Evolutionary conservation across 2,329 filamentous ascomycete genomes (phyloP), one percentile per base, ranked within the genome.

Genomic region (Xylariaceae sp.): DNA sequence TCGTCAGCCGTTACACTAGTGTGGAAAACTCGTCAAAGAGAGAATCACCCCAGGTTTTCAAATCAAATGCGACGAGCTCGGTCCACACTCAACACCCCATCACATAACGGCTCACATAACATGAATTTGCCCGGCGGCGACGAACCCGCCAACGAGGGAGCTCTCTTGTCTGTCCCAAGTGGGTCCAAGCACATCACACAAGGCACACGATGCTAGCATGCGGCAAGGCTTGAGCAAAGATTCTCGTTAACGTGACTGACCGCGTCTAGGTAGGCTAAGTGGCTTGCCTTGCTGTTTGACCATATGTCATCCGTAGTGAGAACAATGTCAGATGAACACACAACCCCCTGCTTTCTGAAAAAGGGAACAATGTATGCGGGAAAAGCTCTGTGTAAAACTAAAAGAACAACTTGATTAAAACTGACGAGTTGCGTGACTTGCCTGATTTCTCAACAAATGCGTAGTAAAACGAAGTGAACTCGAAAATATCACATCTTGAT

Each of bases 1-100:
- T 76, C 64, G 18, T 74, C 61, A 35, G 54, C 61, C 49, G 51
- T 53, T 53, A 48, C 23, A 30, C 11, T 55, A 63, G 62, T 59
- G 44, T 51, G 52, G 53, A 51, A 35, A 30, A 30, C 50, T 49
- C 52, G 42, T 44, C 48, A 37, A 30, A 30, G 23, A 55, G 57
- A 53, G 48, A 45, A 50, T 9, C 30, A 30, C 23, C 35, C 53
- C 6, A 50, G 53, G 39, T 34, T 30, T 30, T 30, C 23, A 30
- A 30, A 45, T 45, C 42, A 34, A 51, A 11, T 37, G 39, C 18
- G 57, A 56, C 53, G 34, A 53, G 55, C 53, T 62, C 56, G 42
- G 15, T 53, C 47, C 56, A 45, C 56, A 45, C 53, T 58, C 23
- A 30, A 30, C 23, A 30, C 23, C 23, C 23, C 23, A 30, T 30